These are phyloP conservation scores for Pseudocercospora macadamiae DNA, from an alignment of 2,329 filamentous ascomycete species.

Conservation along the genomic window DNA sequence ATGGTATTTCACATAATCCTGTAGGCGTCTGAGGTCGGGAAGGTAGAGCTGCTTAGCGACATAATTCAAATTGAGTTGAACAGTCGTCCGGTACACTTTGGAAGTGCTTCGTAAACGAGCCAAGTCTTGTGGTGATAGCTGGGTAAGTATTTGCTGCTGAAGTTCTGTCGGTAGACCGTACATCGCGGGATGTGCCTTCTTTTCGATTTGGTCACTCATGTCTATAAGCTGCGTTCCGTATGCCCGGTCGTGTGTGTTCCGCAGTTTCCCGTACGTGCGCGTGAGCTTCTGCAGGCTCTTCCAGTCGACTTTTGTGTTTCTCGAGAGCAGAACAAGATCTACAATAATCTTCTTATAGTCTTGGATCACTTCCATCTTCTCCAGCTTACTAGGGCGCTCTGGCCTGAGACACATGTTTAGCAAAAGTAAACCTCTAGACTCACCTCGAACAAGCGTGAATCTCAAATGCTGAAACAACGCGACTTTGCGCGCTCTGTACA, in stretches of 20 bases:
- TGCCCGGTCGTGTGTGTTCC: neutral
- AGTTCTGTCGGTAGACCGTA: neutral
- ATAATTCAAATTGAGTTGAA: neutral
- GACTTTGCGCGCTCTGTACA: neutral
- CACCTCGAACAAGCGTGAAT: neutral
- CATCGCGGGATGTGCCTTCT: neutral
- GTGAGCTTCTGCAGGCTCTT: neutral
- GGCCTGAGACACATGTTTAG: neutral
- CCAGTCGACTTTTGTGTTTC: neutral
- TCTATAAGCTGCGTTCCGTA: neutral
- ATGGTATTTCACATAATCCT: neutral
- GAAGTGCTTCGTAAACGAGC: neutral
- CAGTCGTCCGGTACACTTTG: neutral
- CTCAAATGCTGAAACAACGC: neutral
- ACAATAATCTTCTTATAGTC: neutral
- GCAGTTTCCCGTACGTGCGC: neutral
- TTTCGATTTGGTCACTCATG: slow-evolving; percentile 6
- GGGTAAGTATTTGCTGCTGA: neutral
- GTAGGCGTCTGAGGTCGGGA: neutral
- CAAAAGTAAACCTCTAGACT: neutral
- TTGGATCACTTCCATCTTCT: too few species aligned
- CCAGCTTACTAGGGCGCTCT: neutral
- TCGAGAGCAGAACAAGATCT: neutral
- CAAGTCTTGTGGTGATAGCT: neutral
- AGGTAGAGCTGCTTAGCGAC: neutral